Evolutionary conservation across 2,329 filamentous ascomycete species (phyloP).

Genomic region (Verticillium isaacii): DNA sequence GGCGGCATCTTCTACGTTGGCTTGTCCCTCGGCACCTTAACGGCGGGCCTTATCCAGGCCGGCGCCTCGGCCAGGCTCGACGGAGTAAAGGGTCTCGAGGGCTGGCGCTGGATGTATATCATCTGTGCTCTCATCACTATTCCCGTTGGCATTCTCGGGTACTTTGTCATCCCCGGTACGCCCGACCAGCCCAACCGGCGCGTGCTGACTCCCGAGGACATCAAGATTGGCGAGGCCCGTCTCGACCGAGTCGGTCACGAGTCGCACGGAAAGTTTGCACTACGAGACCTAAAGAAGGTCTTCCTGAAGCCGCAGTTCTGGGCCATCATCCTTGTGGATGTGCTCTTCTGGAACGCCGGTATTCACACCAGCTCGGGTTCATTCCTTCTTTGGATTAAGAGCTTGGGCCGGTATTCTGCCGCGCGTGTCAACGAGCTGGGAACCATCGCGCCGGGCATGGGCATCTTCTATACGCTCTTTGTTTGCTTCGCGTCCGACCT

Average conservation of each 20-base stretch:
- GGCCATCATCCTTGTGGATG: conserved; percentile 42
- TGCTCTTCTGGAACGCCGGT: conserved; percentile 54
- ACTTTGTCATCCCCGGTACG: conserved; percentile 44
- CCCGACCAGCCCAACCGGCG: conserved; percentile 40
- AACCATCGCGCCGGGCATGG: conserved; percentile 46
- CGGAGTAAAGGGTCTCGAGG: conserved; percentile 38
- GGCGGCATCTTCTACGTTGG: conserved; percentile 37
- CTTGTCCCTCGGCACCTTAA: conserved; percentile 45
- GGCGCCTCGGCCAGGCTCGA: conserved; percentile 33
- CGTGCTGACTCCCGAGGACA: conserved; percentile 40
- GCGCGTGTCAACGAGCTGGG: conserved; percentile 46
- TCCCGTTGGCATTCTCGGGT: conserved; percentile 44
- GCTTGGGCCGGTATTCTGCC: conserved; percentile 39
- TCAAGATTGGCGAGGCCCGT: conserved; percentile 37
- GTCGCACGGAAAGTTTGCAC: conserved; percentile 27
- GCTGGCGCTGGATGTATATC: conserved; percentile 55
- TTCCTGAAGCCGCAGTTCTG: conserved; percentile 42
- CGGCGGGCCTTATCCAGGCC: conserved; percentile 44
- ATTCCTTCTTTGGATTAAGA: conserved; percentile 56
- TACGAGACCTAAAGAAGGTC: conserved; percentile 25
- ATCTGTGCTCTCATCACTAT: conserved; percentile 51
- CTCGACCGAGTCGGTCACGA: conserved; percentile 38
- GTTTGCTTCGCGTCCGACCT: conserved; percentile 52
- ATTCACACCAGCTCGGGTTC: conserved; percentile 40
- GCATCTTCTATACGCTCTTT: conserved; percentile 51